Evolutionary conservation across 75 land plant species (phyloP).

Genomic region (Sequoiadendron giganteum): DNA sequence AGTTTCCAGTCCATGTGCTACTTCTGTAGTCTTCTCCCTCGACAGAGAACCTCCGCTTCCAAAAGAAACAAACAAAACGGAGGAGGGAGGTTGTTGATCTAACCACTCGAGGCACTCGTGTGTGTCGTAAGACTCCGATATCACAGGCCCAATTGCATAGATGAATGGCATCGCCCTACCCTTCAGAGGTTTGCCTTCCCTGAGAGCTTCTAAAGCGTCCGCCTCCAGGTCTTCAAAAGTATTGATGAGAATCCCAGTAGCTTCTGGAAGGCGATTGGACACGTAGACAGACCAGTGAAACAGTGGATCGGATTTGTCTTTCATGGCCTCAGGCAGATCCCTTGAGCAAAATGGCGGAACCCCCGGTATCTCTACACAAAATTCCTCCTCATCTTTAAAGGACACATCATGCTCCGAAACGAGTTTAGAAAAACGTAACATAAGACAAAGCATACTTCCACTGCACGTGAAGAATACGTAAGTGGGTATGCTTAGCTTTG

Average conservation of each 20-base stretch:
- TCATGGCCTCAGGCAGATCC: background rate
- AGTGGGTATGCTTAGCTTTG: too few relatives aligned
- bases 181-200: background rate
- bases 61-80: conserved; percentile 1
- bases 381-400: too few relatives aligned
- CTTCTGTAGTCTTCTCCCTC: conserved; percentile 12
- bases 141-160: background rate
- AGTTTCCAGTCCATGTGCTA: conserved; percentile 20
- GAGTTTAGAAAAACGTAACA: too few relatives aligned
- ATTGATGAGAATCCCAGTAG: too few relatives aligned
- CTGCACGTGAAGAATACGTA: too few relatives aligned
- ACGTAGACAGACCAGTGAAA: background rate
- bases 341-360: background rate
- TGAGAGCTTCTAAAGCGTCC: background rate
- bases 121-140: background rate
- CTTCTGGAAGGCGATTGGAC: background rate
- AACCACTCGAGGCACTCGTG: conserved; percentile 20
- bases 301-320: background rate
- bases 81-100: conserved; percentile 13
- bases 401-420: too few relatives aligned
- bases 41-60: background rate
- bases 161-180: background rate
- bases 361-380: too few relatives aligned
- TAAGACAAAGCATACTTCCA: too few relatives aligned
- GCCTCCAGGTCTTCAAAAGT: too few relatives aligned